Base-by-base conservation (phyloP, 306 rosid species). In the Vigna radiata region DNA sequence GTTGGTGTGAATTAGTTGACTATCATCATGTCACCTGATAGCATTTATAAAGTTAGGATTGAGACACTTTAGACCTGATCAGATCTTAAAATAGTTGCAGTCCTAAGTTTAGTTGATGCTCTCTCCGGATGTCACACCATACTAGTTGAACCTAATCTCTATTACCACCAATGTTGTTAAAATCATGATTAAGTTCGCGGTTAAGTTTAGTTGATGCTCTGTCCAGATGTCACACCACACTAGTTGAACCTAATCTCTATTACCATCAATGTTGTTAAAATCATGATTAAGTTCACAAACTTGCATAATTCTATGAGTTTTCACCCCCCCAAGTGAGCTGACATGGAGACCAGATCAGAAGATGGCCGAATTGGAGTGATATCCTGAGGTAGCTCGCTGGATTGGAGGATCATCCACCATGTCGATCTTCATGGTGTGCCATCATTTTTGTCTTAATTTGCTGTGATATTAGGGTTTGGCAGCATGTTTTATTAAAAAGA, bases 161-260 rank as follows among this genome's bases (percentile, higher is more conserved):
- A 41, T 79, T 49, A 58, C 56, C 54, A 39, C 68, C 59, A 76
- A 73, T 82, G 47, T 61, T 72, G 77, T 83, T 25, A 2, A 25
- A 25, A 25, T 25, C 27, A 3, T 2, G 3, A 25, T 25, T 25
- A 25, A 25, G 27, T 25, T 25, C 27, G 23, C 1, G 23, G 1
- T 21, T 39, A 23, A 5, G 37, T 50, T 66, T 75, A 46, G 29
- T 69, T 81, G 55, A 59, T 53, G 37, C 79, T 46, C 23, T 54
- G 37, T 68, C 17, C 6, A 18, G 53, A 29, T 69, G 52, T 56
- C 70, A 56, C 41, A 7, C 53, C 70, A 56, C 41, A 10, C 60
- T 27, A 50, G 68, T 64, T 70, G n/a, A 58, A 16, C 59, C 56
- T 76, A 73, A 79, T 52, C 49, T 63, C 36, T 56, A 49, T 79